phyloP scores from a whole-genome alignment of 352 stramenopile species.

The Globisporangium mamillatum region DNA sequence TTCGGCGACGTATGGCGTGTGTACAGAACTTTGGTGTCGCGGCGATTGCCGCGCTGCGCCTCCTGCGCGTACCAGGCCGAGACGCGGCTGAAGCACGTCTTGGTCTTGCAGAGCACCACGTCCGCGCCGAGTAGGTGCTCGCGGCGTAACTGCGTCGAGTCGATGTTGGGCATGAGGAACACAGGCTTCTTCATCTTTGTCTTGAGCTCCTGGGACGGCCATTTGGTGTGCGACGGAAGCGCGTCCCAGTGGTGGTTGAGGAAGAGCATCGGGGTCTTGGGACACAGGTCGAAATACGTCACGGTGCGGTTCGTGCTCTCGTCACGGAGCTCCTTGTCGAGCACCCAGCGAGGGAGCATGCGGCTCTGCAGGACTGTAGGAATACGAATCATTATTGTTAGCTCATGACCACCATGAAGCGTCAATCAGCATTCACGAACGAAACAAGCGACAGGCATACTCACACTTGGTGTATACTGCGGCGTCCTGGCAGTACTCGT shows the following conservation, averaged over 20 bases:
- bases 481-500: constrained; percentile 66
- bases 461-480: constrained; percentile 67
- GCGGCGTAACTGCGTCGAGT: constrained; percentile 53
- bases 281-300: constrained; percentile 58
- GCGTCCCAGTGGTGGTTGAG: constrained; percentile 61
- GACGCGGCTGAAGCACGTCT: constrained; percentile 37
- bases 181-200: constrained; percentile 30
- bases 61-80: constrained; percentile 48
- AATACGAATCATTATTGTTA: background rate
- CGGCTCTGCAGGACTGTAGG: constrained; percentile 10
- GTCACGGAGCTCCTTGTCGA: constrained; percentile 5
- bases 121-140: constrained; percentile 49
- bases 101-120: constrained; percentile 61
- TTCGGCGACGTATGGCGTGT: constrained; percentile 53
- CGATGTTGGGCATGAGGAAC: constrained; percentile 48
- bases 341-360: constrained; percentile 11
- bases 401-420: too few species aligned
- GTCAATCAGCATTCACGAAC: background rate
- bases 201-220: constrained; percentile 18
- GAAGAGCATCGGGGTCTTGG: constrained; percentile 45
- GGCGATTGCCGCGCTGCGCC: constrained; percentile 37
- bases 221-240: constrained; percentile 6
- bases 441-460: constrained; percentile 8
- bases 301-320: background rate
- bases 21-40: constrained; percentile 34